Conservation (phyloP, 129 eudicot species). For the Flaveria trinervia region DNA sequence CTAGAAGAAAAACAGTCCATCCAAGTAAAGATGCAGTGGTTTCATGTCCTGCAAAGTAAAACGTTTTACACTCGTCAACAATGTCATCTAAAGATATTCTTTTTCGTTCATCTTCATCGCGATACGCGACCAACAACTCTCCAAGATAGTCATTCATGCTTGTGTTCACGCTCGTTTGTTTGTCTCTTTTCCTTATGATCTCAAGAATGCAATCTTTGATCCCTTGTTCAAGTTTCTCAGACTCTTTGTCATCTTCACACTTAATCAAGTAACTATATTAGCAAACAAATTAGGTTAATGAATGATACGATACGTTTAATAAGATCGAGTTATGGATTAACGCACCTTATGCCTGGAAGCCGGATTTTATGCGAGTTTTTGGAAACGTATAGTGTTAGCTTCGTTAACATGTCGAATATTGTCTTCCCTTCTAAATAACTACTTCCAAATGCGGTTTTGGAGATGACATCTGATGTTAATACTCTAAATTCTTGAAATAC, state of each 20-base stretch:
- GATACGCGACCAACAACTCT: constrained; percentile 43
- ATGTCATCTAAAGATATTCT: constrained; percentile 51
- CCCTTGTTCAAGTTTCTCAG: constrained; percentile 67
- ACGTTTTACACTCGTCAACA: constrained; percentile 79
- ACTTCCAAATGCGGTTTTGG: constrained; percentile 77
- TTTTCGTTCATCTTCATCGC: constrained; percentile 31
- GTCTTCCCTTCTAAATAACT: constrained; percentile 67
- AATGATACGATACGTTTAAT: neutral
- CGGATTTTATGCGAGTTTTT: constrained; percentile 51
- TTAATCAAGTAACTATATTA: constrained; percentile 39
- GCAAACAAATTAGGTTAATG: neutral
- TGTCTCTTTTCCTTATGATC: constrained; percentile 50
- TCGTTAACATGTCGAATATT: constrained; percentile 62
- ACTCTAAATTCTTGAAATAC: constrained; percentile 65
- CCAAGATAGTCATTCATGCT: constrained; percentile 51
- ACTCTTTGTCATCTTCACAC: constrained; percentile 49
- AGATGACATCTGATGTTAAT: constrained; percentile 61
- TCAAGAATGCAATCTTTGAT: constrained; percentile 48
- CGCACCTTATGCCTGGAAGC: constrained; percentile 53
- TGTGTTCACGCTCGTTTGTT: constrained; percentile 8
- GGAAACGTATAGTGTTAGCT: constrained; percentile 45
- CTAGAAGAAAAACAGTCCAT: constrained; percentile 67
- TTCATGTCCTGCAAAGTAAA: constrained; percentile 78
- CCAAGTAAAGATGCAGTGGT: constrained; percentile 63
- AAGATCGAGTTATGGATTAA: too few relatives aligned